Conservation (phyloP, 169 alveolate species). For the Plasmodium vivax region DNA sequence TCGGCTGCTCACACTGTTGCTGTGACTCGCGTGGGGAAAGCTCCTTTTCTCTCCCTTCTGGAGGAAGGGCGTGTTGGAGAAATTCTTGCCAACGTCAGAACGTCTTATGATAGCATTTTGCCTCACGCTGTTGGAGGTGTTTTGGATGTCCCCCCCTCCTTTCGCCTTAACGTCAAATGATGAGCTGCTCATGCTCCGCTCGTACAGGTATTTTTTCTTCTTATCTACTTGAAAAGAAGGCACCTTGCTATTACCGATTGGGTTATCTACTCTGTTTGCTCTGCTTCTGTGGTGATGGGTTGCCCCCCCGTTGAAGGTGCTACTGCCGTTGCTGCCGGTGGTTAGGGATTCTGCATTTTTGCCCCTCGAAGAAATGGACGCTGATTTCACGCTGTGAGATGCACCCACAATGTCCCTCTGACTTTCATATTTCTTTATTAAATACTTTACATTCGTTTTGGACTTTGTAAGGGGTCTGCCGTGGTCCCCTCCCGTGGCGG, state of each 20-base stretch:
- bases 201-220: constrained; percentile 2
- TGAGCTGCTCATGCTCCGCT: constrained; percentile 17
- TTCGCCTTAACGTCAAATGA: background rate
- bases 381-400: background rate
- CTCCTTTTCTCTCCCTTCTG: background rate
- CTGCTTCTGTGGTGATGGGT: background rate
- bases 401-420: background rate
- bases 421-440: constrained; percentile 34
- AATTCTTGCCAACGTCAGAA: background rate
- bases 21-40: background rate
- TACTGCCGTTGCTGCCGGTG: background rate
- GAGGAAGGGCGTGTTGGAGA: background rate
- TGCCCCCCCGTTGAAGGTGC: background rate
- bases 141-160: constrained; percentile 5
- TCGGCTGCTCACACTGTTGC: background rate
- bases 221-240: background rate
- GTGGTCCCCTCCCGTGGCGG: background rate
- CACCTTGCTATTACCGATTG: background rate
- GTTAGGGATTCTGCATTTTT: background rate
- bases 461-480: constrained; percentile 19
- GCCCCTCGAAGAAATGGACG: background rate
- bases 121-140: background rate
- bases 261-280: background rate
- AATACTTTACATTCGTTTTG: constrained; percentile 31
- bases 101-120: background rate